Evolutionary conservation across 176 grass and related monocot species (phyloP).

Genomic region (Oryza glumipatula): DNA sequence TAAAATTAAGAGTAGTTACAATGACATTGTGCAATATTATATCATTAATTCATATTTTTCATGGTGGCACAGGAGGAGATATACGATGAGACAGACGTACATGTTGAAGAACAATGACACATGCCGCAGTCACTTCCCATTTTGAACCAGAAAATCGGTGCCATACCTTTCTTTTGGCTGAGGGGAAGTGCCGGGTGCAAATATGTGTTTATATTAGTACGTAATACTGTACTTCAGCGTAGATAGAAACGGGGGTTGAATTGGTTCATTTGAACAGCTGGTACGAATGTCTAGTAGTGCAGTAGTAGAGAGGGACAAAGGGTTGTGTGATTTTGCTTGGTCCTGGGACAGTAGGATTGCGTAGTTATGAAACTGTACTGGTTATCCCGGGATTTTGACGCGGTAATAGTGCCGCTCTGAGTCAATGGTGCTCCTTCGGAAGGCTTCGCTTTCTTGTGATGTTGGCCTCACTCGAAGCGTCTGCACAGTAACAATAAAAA

Average conservation of each 20-base stretch:
- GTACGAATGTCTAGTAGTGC: background rate
- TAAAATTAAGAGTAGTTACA: background rate
- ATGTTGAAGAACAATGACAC: constrained; percentile 58
- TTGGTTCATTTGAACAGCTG: background rate
- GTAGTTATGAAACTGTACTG: background rate
- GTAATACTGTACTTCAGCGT: background rate
- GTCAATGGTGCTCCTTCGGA: background rate
- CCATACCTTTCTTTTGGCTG: background rate
- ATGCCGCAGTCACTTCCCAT: background rate
- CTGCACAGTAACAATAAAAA: background rate
- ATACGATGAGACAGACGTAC: constrained; percentile 93
- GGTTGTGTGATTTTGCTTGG: background rate
- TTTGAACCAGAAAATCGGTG: background rate
- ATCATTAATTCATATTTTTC: background rate
- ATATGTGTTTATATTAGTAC: background rate
- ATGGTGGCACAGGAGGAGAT: constrained; percentile 76
- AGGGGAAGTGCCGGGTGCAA: constrained; percentile 12
- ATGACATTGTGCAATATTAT: background rate
- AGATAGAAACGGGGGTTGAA: constrained; percentile 1
- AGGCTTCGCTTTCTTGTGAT: background rate
- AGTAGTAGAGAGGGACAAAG: background rate
- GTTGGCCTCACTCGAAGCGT: background rate
- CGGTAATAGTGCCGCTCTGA: background rate
- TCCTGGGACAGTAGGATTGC: background rate
- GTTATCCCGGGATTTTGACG: background rate